Percentiles rank a stretch among this genome's conserved stretches.
Evolutionary conservation across 345 rosid species (phyloP).

Genomic region (Angophora floribunda): DNA sequence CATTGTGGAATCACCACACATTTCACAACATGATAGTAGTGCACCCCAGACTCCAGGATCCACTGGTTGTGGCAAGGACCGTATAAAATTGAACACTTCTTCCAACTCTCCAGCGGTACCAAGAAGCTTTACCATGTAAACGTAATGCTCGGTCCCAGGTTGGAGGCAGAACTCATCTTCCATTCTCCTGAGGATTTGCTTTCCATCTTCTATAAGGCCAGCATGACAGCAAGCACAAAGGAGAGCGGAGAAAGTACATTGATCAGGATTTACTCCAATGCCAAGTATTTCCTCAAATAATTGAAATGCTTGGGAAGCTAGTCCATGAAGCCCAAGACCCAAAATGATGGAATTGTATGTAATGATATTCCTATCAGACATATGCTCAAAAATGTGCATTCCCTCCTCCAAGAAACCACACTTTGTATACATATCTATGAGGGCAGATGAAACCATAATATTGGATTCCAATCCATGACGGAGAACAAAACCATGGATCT

Average conservation of each 20-base stretch:
- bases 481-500: conserved; percentile 50
- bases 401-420: conserved; percentile 53
- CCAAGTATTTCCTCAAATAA: conserved; percentile 41
- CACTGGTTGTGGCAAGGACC: conserved; percentile 52
- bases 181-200: conserved; percentile 55
- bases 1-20: conserved; percentile 40
- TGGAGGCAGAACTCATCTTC: conserved; percentile 49
- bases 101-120: conserved; percentile 67
- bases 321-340: conserved; percentile 70
- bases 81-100: conserved; percentile 50
- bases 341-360: conserved; percentile 62
- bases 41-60: conserved; percentile 83
- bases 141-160: conserved; percentile 53
- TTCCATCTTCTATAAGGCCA: conserved; percentile 54
- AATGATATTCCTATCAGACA: conserved; percentile 33
- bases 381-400: conserved; percentile 31
- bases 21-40: conserved; percentile 67
- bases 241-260: conserved; percentile 64
- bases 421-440: conserved; percentile 74
- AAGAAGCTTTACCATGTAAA: conserved; percentile 72
- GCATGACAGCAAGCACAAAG: conserved; percentile 78
- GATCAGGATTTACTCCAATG: conserved; percentile 49
- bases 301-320: conserved; percentile 50
- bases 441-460: conserved; percentile 60
- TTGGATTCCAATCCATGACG: conserved; percentile 46